Base-by-base conservation (phyloP, 805 yeast species). In the Debaryomyces prosopidis region DNA sequence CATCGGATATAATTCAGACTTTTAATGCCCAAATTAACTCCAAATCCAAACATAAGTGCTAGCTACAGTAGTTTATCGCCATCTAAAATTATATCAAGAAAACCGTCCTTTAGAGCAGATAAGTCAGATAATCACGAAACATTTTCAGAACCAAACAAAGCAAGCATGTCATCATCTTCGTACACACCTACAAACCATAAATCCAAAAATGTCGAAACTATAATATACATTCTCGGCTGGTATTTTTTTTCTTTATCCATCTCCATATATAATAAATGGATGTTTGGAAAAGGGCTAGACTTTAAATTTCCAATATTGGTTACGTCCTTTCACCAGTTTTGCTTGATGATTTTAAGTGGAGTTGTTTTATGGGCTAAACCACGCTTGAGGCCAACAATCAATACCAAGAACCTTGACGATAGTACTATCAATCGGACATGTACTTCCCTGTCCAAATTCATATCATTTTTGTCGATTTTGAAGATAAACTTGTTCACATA, bases 201-300 rank as follows among this genome's bases (percentile, higher is more conserved):
- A 23, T 7, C 26, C 6, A 23, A 23, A 23, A 44, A 30, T n/a
- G 9, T 50, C 11, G 60, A 63, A 45, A 62, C 71, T 5, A 39
- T 49, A 4, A 33, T 60, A 12, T 73, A 68, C 52, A 72, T 71
- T 31, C 45, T 61, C 6, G 87, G 87, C 4, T 87, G 94, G 95
- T 87, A 85, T 54, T 46, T 75, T 14, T 84, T 85, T 47, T 84
- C 91, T 5, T 69, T 87, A 45, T 67, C 87, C 14, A 80, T 87
- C 15, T 84, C 91, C 7, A 65, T 88, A 26, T 94, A 92, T 69
- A 94, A 94, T 73, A 91, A 91, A 69, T 90, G 97, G 97, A 92
- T 92, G 97, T 94, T 92, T 69, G 91, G 92, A 33, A 75, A 78
- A 8, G 86, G 89, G 15, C 71, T 91, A 45, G 81, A 87, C 59